Conservation (phyloP, 306 rosid species). For the Abrus pulchellus region DNA sequence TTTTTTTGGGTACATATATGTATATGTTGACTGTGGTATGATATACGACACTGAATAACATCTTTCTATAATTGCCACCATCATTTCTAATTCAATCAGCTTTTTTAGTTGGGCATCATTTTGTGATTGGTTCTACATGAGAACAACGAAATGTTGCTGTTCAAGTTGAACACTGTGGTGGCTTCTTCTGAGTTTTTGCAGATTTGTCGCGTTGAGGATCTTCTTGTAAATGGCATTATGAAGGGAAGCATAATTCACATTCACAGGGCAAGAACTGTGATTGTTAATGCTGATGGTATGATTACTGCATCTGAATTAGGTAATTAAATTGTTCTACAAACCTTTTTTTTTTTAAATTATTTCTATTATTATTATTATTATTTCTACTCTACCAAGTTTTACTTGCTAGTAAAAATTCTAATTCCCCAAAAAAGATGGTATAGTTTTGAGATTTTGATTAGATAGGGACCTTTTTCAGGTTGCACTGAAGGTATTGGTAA, state of each 20-base stretch:
- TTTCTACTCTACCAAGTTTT: slow-evolving; percentile 46
- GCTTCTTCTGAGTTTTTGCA: slow-evolving; percentile 53
- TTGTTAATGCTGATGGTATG: slow-evolving; percentile 72
- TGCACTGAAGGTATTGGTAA: slow-evolving; percentile 94
- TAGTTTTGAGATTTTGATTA: slow-evolving; percentile 52
- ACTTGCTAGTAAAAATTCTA: slow-evolving; percentile 28
- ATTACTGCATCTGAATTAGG: slow-evolving; percentile 88
- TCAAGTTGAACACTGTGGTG: slow-evolving; percentile 37
- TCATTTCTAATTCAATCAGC: slow-evolving; percentile 5
- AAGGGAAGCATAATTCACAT: slow-evolving; percentile 96
- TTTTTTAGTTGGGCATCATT: slow-evolving; percentile 13
- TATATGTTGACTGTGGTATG: not conserved
- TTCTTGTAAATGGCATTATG: slow-evolving; percentile 84
- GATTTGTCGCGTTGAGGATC: slow-evolving; percentile 99
- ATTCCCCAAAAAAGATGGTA: slow-evolving; percentile 12
- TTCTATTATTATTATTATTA: not conserved
- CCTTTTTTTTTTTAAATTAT: not conserved
- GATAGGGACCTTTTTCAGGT: slow-evolving; percentile 66
- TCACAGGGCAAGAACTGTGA: slow-evolving; percentile 96
- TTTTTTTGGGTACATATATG: not conserved
- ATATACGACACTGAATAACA: slow-evolving; percentile 15
- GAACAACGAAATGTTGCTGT: not conserved
- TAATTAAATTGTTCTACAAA: slow-evolving; percentile 47
- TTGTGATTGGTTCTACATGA: slow-evolving; percentile 35
- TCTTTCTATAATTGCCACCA: slow-evolving; percentile 33